Conservation (phyloP, 306 rosid species). For the Inga oerstediana region DNA sequence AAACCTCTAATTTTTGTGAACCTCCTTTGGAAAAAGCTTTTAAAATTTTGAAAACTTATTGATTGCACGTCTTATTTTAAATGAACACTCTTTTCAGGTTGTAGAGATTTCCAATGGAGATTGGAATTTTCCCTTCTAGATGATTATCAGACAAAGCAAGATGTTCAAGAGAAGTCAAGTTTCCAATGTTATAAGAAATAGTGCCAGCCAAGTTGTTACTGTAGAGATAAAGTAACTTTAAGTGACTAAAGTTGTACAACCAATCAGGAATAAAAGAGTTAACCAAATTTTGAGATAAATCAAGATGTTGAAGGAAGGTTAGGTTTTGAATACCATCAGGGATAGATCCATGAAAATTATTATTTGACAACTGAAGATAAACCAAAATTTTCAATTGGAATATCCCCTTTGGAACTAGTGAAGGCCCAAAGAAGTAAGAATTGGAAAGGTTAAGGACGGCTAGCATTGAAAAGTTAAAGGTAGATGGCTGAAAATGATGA, state of each 20-base stretch:
- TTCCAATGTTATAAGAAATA: slow-evolving; percentile 11
- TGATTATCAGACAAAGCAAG: not conserved
- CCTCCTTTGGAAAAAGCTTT: not conserved
- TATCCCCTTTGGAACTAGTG: not conserved
- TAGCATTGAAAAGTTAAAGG: not conserved
- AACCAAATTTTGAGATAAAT: not conserved
- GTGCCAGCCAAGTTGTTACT: not conserved
- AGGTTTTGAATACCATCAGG: slow-evolving; percentile 4
- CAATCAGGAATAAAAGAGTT: slow-evolving; percentile 23
- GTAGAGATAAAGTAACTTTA: not conserved
- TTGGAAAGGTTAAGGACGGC: not conserved
- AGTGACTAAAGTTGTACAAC: not conserved
- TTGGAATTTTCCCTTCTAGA: not conserved
- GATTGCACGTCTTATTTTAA: not conserved
- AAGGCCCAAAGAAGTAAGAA: not conserved
- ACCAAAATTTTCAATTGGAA: not conserved
- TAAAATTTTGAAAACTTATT: not conserved
- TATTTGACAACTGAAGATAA: not conserved
- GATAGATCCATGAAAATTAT: not conserved
- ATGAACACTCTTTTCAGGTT: slow-evolving; percentile 8
- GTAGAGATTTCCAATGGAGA: slow-evolving; percentile 17
- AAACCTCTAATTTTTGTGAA: too few relatives aligned
- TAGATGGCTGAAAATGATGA: not conserved
- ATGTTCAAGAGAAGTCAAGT: slow-evolving; percentile 10
- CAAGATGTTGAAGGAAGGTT: slow-evolving; percentile 32